Evolutionary conservation across 2,329 filamentous ascomycete species (phyloP).

Genomic region (Xylaria hypoxylon): DNA sequence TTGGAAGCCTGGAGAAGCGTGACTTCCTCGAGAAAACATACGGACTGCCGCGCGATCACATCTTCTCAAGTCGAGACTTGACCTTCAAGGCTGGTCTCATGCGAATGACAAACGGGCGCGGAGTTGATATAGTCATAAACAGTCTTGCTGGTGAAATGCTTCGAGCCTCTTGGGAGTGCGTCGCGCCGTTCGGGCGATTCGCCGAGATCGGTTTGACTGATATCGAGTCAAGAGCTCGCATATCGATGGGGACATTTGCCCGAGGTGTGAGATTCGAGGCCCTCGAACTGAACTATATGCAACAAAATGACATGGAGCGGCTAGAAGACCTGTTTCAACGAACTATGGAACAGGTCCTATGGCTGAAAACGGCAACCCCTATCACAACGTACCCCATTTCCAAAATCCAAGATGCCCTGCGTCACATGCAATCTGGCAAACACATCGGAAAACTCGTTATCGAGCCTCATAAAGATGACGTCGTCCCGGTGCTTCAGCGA

Average conservation of each 20-base stretch:
- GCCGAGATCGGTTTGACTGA: constrained; percentile 52
- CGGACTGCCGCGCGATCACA: constrained; percentile 48
- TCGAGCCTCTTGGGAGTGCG: constrained; percentile 50
- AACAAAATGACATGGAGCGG: constrained; percentile 30
- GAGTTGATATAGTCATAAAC: constrained; percentile 51
- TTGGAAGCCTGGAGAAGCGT: constrained; percentile 49
- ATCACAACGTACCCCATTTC: constrained; percentile 41
- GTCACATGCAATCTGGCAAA: constrained; percentile 41
- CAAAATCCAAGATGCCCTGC: constrained; percentile 42
- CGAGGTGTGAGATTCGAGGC: constrained; percentile 43
- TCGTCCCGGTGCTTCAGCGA: constrained; percentile 42
- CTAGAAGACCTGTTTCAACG: constrained; percentile 34
- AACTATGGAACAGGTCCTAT: constrained; percentile 33
- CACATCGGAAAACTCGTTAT: constrained; percentile 44
- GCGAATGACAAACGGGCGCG: constrained; percentile 46
- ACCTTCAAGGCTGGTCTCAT: constrained; percentile 48
- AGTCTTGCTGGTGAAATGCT: constrained; percentile 49
- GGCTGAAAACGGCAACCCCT: constrained; percentile 31
- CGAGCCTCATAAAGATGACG: constrained; percentile 38
- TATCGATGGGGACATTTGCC: constrained; percentile 55
- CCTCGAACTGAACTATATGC: constrained; percentile 40
- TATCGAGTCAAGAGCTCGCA: constrained; percentile 49
- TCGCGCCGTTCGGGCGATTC: constrained; percentile 52
- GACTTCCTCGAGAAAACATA: constrained; percentile 48
- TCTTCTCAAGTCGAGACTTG: constrained; percentile 50